Evolutionary conservation across 495 filamentous ascomycete species (phyloP).

Genomic region (Amphirosellinia nigrospora): DNA sequence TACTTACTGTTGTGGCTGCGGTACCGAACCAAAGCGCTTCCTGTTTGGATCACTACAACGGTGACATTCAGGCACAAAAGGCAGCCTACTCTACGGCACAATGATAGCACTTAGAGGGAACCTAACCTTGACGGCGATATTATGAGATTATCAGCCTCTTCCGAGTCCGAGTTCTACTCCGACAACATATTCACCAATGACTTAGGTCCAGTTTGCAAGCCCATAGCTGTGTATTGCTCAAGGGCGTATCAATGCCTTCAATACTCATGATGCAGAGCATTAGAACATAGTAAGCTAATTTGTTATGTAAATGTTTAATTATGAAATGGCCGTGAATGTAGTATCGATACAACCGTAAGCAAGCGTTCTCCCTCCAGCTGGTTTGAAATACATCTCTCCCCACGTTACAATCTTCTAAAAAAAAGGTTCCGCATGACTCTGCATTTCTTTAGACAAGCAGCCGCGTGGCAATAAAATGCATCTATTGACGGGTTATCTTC

Average conservation of each 20-base stretch:
- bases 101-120: not conserved
- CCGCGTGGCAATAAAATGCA: not conserved
- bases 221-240: not conserved
- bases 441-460: constrained; percentile 1
- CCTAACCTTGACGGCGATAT: not conserved
- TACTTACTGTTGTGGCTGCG: constrained; percentile 5
- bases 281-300: not conserved
- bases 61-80: constrained; percentile 16
- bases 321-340: not conserved
- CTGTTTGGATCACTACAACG: no score
- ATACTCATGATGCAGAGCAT: not conserved
- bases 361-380: not conserved
- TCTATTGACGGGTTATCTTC: not conserved
- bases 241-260: not conserved
- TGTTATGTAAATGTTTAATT: not conserved
- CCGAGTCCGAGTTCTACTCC: not conserved
- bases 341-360: not conserved
- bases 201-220: not conserved
- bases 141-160: not conserved
- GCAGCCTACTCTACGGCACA: not conserved
- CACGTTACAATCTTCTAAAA: not conserved
- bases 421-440: not conserved
- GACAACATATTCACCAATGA: not conserved
- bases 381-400: constrained; percentile 14
- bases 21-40: not conserved